Evolutionary conservation across 805 yeast species (phyloP).

Genomic region (Suhomyces xylopsoci): DNA sequence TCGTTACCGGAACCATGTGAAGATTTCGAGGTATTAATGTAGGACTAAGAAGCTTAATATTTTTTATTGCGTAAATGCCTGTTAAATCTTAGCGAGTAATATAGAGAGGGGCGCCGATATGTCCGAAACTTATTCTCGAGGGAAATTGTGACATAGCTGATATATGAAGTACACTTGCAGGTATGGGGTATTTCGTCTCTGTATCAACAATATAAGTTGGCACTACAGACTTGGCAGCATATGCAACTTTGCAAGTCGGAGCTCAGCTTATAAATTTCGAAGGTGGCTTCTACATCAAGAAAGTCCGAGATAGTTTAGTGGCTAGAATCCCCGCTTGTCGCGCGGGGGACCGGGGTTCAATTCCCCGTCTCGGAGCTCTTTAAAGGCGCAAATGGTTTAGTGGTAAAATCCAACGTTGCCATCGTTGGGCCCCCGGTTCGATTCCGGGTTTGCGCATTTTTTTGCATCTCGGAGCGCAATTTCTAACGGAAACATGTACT

Average conservation of each 20-base stretch:
- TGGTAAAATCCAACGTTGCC: conserved; percentile 9
- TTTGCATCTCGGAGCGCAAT: not conserved
- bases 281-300: no score
- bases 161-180: not conserved
- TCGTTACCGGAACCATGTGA: not conserved
- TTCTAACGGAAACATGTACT: not conserved
- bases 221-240: no score
- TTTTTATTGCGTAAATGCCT: not conserved
- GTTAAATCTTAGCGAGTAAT: not conserved
- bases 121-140: not conserved
- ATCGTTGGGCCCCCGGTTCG: conserved; percentile 10
- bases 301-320: conserved; percentile 12
- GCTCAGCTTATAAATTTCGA: no score
- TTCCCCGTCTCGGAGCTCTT: conserved; percentile 18
- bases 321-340: conserved; percentile 21
- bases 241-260: no score
- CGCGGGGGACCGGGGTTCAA: conserved; percentile 21
- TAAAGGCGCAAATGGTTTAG: conserved; percentile 5
- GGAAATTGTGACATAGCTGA: not conserved
- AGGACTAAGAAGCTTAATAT: not conserved
- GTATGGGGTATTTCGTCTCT: no score
- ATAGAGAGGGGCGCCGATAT: not conserved
- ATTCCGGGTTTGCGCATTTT: conserved; percentile 9
- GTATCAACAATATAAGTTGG: no score
- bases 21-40: not conserved